These are phyloP conservation scores for Basipetospora sp. DNA, from an alignment of 2,329 filamentous ascomycete species.

Conservation along the genomic window DNA sequence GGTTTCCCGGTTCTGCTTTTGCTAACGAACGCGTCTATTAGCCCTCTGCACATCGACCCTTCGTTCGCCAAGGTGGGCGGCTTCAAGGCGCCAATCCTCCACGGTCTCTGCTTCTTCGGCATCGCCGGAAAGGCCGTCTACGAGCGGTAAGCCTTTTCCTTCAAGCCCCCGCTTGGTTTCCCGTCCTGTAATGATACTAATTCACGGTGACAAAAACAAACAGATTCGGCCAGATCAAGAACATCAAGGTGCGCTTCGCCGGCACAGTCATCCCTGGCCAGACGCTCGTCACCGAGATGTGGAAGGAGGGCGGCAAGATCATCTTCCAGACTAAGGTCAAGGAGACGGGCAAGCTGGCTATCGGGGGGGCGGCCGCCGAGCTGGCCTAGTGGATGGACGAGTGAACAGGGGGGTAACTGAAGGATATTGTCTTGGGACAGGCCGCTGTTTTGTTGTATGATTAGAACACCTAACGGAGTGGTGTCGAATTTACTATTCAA, in stretches of 20 bases:
- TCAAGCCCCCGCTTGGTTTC: no score
- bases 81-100: slow-evolving; percentile 85
- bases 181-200: no score
- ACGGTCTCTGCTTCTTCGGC: slow-evolving; percentile 93
- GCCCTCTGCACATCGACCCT: slow-evolving; percentile 87
- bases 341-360: slow-evolving; percentile 82
- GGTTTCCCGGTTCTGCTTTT: no score
- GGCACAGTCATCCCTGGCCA: slow-evolving; percentile 74
- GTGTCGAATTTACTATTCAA: no score
- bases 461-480: neutral
- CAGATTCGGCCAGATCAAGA: slow-evolving; percentile 66
- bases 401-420: neutral
- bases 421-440: no score
- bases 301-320: slow-evolving; percentile 68
- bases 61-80: slow-evolving; percentile 87
- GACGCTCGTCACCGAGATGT: slow-evolving; percentile 88
- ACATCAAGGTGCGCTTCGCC: slow-evolving; percentile 84
- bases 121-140: slow-evolving; percentile 82
- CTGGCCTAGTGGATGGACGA: slow-evolving; percentile 27
- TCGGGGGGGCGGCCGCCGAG: slow-evolving; percentile 68
- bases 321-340: slow-evolving; percentile 80
- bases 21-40: no score
- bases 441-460: neutral
- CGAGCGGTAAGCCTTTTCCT: slow-evolving; percentile 44
- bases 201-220: no score